Evolutionary conservation across 2,329 filamentous ascomycete genomes (phyloP).

Genomic region (Colletotrichum trifolii): DNA sequence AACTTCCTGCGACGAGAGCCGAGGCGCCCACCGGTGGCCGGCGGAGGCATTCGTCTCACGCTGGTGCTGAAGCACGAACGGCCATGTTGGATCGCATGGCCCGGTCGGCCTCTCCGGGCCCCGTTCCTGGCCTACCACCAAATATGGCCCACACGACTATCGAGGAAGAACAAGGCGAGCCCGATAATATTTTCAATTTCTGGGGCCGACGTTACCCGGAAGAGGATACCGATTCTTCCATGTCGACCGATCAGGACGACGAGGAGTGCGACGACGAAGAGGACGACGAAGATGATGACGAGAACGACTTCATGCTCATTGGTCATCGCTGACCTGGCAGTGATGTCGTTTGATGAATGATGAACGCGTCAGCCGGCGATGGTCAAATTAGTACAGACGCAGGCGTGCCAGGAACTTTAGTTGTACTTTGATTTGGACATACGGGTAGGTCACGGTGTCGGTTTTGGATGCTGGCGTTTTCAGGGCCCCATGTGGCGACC

Average conservation of each 20-base stretch:
- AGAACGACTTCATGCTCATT: conserved; percentile 61
- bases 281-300: conserved; percentile 60
- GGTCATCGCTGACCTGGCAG: conserved; percentile 55
- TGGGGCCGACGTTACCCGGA: conserved; percentile 62
- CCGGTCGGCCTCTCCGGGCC: conserved; percentile 32
- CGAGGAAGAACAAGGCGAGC: conserved; percentile 54
- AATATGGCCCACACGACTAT: conserved; percentile 42
- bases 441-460: conserved; percentile 24
- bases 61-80: conserved; percentile 45
- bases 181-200: conserved; percentile 59
- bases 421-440: conserved; percentile 26
- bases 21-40: conserved; percentile 35
- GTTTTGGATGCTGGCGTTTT: conserved; percentile 23
- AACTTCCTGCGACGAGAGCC: conserved; percentile 1
- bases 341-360: conserved; percentile 10
- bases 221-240: conserved; percentile 52
- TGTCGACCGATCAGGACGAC: conserved; percentile 49
- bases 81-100: conserved; percentile 54
- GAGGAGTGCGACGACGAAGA: conserved; percentile 56
- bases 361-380: conserved; percentile 6
- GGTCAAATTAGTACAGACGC: conserved; percentile 6
- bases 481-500: background rate
- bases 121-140: conserved; percentile 17
- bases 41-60: conserved; percentile 53
- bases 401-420: conserved; percentile 18